phyloP scores from a whole-genome alignment of 2,329 filamentous ascomycete genomes.

The Colletotrichum sp. region DNA sequence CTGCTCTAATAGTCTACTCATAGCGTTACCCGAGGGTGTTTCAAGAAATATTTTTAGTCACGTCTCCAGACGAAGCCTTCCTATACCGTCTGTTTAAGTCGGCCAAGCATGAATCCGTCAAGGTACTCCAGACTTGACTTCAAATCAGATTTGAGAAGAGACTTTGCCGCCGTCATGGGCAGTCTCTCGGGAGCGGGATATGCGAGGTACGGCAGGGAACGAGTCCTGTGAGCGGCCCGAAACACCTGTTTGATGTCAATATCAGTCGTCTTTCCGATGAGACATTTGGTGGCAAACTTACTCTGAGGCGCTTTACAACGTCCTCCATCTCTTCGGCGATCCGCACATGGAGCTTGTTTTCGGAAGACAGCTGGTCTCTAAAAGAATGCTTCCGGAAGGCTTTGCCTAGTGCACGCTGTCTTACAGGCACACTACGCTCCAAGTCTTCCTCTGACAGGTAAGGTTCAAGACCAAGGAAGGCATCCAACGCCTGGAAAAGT shows the following conservation, averaged over 20 bases:
- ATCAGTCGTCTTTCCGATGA: not conserved
- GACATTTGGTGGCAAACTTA: not conserved
- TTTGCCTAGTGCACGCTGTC: not conserved
- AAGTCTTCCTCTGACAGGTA: not conserved
- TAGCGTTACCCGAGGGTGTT: not conserved
- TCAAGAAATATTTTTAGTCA: not conserved
- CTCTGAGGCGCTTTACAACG: not conserved
- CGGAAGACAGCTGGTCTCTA: not conserved
- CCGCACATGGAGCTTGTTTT: not conserved
- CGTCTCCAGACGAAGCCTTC: not conserved
- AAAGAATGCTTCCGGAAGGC: not conserved
- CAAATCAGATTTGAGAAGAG: not conserved
- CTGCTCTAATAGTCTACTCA: not conserved
- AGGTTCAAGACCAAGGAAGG: not conserved
- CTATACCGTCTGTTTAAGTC: not conserved
- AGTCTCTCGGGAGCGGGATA: not conserved
- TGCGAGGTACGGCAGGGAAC: not conserved
- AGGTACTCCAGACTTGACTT: not conserved
- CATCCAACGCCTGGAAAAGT: not conserved
- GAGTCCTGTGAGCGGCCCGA: not conserved
- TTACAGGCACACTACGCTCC: not conserved
- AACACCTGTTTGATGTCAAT: not conserved
- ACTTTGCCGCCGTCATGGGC: not conserved
- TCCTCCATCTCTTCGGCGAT: not conserved
- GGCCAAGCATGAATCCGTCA: not conserved